Evolutionary conservation across 495 filamentous ascomycete species (phyloP).

Genomic region (Penicillium goetzii): DNA sequence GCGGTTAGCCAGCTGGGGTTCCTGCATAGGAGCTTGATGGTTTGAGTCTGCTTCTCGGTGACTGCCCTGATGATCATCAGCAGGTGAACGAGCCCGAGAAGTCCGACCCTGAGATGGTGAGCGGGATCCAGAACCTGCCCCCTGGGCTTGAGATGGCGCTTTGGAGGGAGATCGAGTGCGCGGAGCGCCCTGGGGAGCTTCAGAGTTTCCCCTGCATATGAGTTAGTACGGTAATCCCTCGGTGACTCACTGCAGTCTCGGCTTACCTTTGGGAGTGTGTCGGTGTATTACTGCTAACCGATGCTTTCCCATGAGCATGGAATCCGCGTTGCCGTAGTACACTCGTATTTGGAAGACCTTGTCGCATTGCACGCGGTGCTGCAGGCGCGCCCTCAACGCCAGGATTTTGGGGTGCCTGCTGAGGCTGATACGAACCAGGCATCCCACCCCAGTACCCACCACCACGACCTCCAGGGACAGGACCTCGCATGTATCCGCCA

Average conservation of each 20-base stretch:
- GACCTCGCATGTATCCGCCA: conserved; percentile 42
- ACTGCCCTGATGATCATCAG: conserved; percentile 52
- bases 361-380: conserved; percentile 90
- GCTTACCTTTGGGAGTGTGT: conserved; percentile 45
- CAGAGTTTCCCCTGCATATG: conserved; percentile 28
- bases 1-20: conserved; percentile 22
- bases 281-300: conserved; percentile 31
- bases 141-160: conserved; percentile 41
- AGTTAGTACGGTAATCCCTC: not conserved
- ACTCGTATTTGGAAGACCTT: conserved; percentile 79
- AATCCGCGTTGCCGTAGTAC: conserved; percentile 51
- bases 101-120: conserved; percentile 57
- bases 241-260: not conserved
- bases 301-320: conserved; percentile 35
- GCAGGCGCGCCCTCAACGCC: conserved; percentile 84
- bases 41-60: conserved; percentile 47
- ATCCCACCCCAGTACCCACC: conserved; percentile 36
- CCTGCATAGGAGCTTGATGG: conserved; percentile 10
- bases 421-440: conserved; percentile 27
- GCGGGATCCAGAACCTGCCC: conserved; percentile 35
- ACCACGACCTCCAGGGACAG: conserved; percentile 27
- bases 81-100: conserved; percentile 61
- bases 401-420: conserved; percentile 50
- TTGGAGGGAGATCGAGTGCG: conserved; percentile 37
- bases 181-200: conserved; percentile 29